Percentiles rank a stretch among this genome's conserved stretches.
Evolutionary conservation across 202 grass and related monocot species (phyloP).

Genomic region (Schoenoplectus tabernaemontani): DNA sequence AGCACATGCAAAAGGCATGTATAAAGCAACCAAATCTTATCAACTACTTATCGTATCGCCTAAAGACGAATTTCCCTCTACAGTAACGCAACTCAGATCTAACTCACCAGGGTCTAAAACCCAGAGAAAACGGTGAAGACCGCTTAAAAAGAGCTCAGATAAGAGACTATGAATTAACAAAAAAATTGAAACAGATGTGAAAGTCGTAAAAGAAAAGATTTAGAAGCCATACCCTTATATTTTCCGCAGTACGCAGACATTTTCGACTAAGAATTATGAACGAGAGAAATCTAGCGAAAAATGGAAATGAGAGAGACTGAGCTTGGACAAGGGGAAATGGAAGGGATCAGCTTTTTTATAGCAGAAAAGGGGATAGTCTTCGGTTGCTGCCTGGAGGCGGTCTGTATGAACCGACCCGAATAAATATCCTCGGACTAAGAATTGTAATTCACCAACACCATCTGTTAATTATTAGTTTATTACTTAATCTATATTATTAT

Average conservation of each 20-base stretch:
- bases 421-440: not conserved
- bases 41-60: not conserved
- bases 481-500: not conserved
- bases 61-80: not conserved
- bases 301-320: not conserved
- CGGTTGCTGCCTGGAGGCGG: not conserved
- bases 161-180: not conserved
- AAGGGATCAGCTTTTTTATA: constrained; percentile 9
- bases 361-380: not conserved
- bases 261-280: not conserved
- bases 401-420: not conserved
- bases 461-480: not conserved
- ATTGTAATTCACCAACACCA: not conserved
- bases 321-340: constrained; percentile 24
- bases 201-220: not conserved
- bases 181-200: not conserved
- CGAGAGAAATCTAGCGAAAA: not conserved
- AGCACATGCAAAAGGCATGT: not conserved
- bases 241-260: constrained; percentile 27
- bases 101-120: not conserved
- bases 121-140: not conserved
- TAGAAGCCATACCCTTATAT: constrained; percentile 20
- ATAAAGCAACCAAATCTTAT: not conserved
- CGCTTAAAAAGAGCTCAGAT: not conserved
- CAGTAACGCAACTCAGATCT: constrained; percentile 6